phyloP scores from a whole-genome alignment of 768 basidiomycete species.

The Leccinum imitatum region DNA sequence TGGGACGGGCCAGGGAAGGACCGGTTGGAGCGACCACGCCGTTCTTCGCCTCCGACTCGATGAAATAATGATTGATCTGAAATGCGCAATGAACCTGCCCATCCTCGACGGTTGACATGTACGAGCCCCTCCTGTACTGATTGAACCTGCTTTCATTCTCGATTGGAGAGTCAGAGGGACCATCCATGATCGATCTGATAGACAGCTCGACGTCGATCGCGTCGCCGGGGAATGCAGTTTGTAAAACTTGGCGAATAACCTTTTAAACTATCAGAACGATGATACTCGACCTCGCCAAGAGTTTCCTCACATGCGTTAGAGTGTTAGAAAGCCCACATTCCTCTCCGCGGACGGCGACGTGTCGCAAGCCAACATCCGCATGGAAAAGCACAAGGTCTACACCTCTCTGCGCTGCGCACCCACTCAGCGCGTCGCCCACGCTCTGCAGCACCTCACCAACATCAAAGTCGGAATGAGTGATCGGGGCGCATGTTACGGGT shows the following conservation, averaged over 20 bases:
- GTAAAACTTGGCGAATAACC: constrained; percentile 83
- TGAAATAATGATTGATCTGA: constrained; percentile 54
- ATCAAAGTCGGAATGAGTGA: constrained; percentile 68
- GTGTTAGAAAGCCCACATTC: constrained; percentile 82
- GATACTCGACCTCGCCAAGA: constrained; percentile 1
- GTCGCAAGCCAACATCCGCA: constrained; percentile 84
- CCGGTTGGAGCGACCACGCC: constrained; percentile 14
- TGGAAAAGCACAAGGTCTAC: constrained; percentile 92
- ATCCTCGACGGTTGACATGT: constrained; percentile 26
- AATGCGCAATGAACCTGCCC: constrained; percentile 55
- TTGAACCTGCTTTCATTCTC: constrained; percentile 21
- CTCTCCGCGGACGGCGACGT: constrained; percentile 80
- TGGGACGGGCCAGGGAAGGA: constrained; percentile 27
- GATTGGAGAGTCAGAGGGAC: constrained; percentile 24
- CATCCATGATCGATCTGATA: constrained; percentile 39
- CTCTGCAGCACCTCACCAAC: constrained; percentile 88
- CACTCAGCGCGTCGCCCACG: constrained; percentile 85
- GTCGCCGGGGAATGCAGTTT: constrained; percentile 68
- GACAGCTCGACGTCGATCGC: constrained; percentile 83
- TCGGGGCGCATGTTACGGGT: constrained; percentile 17
- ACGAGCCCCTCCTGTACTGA: constrained; percentile 28
- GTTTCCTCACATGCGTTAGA: constrained; percentile 73
- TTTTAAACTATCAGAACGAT: constrained; percentile 35
- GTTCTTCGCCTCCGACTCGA: constrained; percentile 18
- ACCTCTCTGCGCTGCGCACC: constrained; percentile 76